Evolutionary conservation across 805 yeast species (phyloP).

Genomic region (Candida sphagnicola): DNA sequence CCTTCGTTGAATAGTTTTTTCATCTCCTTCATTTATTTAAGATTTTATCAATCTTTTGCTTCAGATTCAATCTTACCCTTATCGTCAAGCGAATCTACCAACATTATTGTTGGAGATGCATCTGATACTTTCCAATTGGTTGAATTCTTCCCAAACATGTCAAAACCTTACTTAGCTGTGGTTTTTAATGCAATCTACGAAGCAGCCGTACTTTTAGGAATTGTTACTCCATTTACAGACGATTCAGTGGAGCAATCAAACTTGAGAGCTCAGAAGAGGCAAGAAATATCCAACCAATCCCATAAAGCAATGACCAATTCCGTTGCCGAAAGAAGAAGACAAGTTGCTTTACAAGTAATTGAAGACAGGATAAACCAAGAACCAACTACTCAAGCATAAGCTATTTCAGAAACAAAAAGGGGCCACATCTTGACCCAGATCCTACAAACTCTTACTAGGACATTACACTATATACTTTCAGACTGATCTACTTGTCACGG

Average conservation of each 20-base stretch:
- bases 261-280: constrained; percentile 63
- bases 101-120: constrained; percentile 70
- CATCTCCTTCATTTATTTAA: constrained; percentile 68
- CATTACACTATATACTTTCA: no score
- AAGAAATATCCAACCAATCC: constrained; percentile 41
- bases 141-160: constrained; percentile 73
- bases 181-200: constrained; percentile 41
- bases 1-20: constrained; percentile 61
- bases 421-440: no score
- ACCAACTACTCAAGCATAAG: constrained; percentile 4
- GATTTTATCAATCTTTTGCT: constrained; percentile 67
- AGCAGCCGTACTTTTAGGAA: constrained; percentile 36
- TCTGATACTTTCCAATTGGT: constrained; percentile 82
- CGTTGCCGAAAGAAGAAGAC: constrained; percentile 73
- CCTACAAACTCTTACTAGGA: no score
- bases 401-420: no score
- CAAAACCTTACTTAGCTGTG: constrained; percentile 49
- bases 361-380: constrained; percentile 54
- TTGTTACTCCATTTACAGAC: constrained; percentile 61
- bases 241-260: constrained; percentile 72
- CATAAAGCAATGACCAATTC: constrained; percentile 36
- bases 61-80: constrained; percentile 53
- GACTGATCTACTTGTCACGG: no score
- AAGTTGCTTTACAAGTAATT: constrained; percentile 68
- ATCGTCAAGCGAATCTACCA: constrained; percentile 15